Percentiles rank a stretch among this genome's conserved stretches.
Evolutionary conservation across 495 filamentous ascomycete species (phyloP).

Genomic region (Hypoxylon fuscum): DNA sequence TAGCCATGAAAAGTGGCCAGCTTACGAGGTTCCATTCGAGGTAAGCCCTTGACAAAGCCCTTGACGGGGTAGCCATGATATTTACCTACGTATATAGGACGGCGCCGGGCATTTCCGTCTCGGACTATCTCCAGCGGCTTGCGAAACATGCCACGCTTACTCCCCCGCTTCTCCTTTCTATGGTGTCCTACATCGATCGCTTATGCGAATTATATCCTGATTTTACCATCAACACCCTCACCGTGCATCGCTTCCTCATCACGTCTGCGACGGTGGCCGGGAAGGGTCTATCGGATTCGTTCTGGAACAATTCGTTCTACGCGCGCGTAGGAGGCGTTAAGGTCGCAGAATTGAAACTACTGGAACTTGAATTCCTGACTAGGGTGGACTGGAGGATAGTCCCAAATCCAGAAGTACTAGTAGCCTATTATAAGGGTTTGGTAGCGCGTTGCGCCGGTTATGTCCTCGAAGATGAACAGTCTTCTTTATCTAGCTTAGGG

Average conservation of each 20-base stretch:
- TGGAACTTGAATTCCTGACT: slow-evolving; percentile 94
- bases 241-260: slow-evolving; percentile 96
- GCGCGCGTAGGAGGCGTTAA: slow-evolving; percentile 92
- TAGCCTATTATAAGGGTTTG: slow-evolving; percentile 89
- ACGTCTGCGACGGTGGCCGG: slow-evolving; percentile 93
- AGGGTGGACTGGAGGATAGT: slow-evolving; percentile 96
- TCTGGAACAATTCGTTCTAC: slow-evolving; percentile 98
- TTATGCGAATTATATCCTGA: slow-evolving; percentile 89
- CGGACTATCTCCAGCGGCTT: slow-evolving; percentile 89
- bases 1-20: slow-evolving; percentile 82
- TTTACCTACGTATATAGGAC: slow-evolving; percentile 64
- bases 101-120: slow-evolving; percentile 90
- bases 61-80: slow-evolving; percentile 4
- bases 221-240: slow-evolving; percentile 93
- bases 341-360: slow-evolving; percentile 83
- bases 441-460: slow-evolving; percentile 67
- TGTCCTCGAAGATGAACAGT: slow-evolving; percentile 48
- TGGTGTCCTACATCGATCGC: slow-evolving; percentile 99
- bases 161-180: slow-evolving; percentile 95
- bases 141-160: slow-evolving; percentile 93
- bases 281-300: slow-evolving; percentile 94
- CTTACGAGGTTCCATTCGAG: slow-evolving; percentile 96
- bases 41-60: slow-evolving; percentile 52
- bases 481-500: slow-evolving; percentile 19
- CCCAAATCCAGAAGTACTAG: slow-evolving; percentile 89